These are phyloP conservation scores for Miscanthus lutarioriparius DNA, from an alignment of 176 grass and related monocot genomes.

Conservation along the genomic window DNA sequence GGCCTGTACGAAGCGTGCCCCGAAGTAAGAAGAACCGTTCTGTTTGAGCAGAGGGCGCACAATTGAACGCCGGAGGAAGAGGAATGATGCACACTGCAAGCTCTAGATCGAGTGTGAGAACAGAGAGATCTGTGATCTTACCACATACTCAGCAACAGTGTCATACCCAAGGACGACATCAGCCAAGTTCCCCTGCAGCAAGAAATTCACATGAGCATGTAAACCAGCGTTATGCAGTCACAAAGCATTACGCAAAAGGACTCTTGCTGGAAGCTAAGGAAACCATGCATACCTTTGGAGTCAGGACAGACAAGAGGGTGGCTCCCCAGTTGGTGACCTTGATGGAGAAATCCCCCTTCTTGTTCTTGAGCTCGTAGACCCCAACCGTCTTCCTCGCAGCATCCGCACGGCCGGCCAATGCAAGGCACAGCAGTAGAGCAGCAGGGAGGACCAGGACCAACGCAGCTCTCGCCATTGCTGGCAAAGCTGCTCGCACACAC, in stretches of 20 bases:
- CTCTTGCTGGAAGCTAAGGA: no score
- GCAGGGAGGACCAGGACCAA: conserved; percentile 22
- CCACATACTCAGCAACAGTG: conserved; percentile 68
- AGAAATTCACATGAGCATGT: background rate
- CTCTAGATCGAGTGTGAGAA: background rate
- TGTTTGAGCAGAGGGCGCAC: background rate
- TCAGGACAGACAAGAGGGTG: conserved; percentile 78
- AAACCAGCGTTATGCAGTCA: background rate
- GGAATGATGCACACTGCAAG: no score
- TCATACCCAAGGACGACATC: conserved; percentile 88
- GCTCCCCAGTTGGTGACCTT: conserved; percentile 87
- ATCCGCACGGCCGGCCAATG: conserved; percentile 30
- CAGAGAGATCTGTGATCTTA: conserved; percentile 44
- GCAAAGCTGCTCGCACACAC: background rate
- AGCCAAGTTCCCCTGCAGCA: conserved; percentile 53
- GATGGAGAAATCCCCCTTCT: conserved; percentile 76
- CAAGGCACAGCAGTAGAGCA: conserved; percentile 34
- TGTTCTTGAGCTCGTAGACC: conserved; percentile 62
- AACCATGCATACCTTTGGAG: background rate
- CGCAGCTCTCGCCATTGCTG: conserved; percentile 47
- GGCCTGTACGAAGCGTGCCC: no score
- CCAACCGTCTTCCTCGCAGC: conserved; percentile 52
- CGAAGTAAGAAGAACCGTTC: conserved; percentile 70
- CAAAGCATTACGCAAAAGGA: background rate
- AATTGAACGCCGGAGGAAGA: background rate